Evolutionary conservation across 768 basidiomycete genomes (phyloP).

Genomic region (Boletellus sp.): DNA sequence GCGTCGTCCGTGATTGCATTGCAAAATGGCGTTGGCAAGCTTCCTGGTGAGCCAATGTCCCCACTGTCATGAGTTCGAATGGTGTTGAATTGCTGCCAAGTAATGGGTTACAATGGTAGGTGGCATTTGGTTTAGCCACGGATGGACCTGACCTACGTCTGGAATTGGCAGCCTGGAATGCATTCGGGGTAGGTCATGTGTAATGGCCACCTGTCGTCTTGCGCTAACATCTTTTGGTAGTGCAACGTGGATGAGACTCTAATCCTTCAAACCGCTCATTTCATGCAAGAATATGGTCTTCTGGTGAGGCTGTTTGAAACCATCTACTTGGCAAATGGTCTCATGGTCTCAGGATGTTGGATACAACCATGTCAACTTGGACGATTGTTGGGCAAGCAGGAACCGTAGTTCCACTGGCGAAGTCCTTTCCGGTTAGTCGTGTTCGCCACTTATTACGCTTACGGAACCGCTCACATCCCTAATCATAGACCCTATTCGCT

Average conservation of each 20-base stretch:
- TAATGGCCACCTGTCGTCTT: background rate
- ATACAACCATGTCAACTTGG: conserved; percentile 57
- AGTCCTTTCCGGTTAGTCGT: conserved; percentile 48
- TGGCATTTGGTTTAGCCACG: background rate
- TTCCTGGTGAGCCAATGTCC: conserved; percentile 23
- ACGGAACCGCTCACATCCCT: background rate
- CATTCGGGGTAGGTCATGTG: conserved; percentile 45
- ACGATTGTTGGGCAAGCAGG: conserved; percentile 63
- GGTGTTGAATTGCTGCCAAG: conserved; percentile 16
- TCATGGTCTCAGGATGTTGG: conserved; percentile 44
- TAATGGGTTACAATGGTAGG: conserved; percentile 32
- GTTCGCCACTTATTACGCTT: background rate
- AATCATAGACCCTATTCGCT: conserved; percentile 43
- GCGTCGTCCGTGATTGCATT: conserved; percentile 16
- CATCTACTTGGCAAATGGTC: background rate
- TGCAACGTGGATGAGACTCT: conserved; percentile 55
- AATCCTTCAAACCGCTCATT: conserved; percentile 45
- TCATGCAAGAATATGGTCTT: conserved; percentile 52
- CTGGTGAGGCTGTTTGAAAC: conserved; percentile 30
- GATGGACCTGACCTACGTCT: conserved; percentile 1
- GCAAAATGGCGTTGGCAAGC: conserved; percentile 30
- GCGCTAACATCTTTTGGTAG: conserved; percentile 27
- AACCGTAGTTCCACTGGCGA: conserved; percentile 48
- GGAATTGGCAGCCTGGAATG: conserved; percentile 55
- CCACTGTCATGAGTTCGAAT: background rate